A percentile compares a stretch with the other conserved stretches of the same genome.
These are phyloP conservation scores for Fraxinus excelsior DNA, from an alignment of 257 asterid genomes.

Conservation along the genomic window DNA sequence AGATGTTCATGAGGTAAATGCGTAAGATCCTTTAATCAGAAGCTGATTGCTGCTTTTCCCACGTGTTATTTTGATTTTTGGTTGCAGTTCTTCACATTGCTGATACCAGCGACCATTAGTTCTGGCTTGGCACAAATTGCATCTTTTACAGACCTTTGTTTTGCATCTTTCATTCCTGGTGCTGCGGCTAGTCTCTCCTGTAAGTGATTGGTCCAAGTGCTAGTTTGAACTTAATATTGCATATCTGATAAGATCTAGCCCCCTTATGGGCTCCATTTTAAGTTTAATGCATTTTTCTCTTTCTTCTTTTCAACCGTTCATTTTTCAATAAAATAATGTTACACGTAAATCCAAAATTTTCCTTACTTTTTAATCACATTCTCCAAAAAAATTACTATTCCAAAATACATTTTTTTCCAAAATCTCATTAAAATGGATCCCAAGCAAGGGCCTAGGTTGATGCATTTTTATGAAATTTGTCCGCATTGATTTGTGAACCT, in stretches of 20 bases:
- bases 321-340: too few species aligned
- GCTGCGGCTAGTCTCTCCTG: constrained; percentile 57
- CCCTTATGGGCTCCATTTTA: too few species aligned
- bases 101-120: constrained; percentile 47
- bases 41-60: constrained; percentile 20
- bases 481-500: too few species aligned
- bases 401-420: too few species aligned
- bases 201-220: constrained; percentile 27
- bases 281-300: too few species aligned
- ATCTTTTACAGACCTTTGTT: constrained; percentile 50
- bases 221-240: background rate
- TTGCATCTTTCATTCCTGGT: constrained; percentile 48
- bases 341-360: too few species aligned
- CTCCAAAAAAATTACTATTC: too few species aligned
- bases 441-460: background rate
- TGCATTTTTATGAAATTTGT: background rate
- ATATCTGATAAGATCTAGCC: constrained; percentile 1
- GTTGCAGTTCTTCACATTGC: constrained; percentile 44
- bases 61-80: constrained; percentile 5
- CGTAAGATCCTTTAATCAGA: constrained; percentile 9
- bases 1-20: constrained; percentile 43
- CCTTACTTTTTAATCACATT: too few species aligned
- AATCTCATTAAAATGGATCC: too few species aligned
- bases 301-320: too few species aligned
- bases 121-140: constrained; percentile 52